Base-by-base conservation (phyloP, 768 basidiomycete species). In the Boletus rufocinnamomeus region DNA sequence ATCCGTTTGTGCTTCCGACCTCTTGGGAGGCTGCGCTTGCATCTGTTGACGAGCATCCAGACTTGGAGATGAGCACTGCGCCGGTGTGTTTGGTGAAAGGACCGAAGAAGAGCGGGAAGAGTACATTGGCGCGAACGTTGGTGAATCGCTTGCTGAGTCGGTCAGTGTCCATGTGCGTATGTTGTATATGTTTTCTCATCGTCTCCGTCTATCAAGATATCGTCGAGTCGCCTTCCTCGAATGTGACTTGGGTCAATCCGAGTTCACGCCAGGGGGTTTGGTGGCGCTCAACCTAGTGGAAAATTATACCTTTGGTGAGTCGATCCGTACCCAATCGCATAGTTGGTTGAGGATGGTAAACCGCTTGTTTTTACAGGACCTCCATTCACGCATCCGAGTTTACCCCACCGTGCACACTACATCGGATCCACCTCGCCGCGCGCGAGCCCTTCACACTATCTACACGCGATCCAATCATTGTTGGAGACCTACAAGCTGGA, bases 181-280 rank as follows among this genome's bases (percentile, higher is more conserved):
- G 10, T 19, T 19, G 19, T 16, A 9, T 49, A 3, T 30, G 16
- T 25, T 37, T 19, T 23, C 54, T 58, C 50, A 50, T 25, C 14
- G 17, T 28, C 38, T 37, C 21, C 8, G 2, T 21, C 41, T 25
- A 14, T 52, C 37, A 34, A 93, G 89, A 30, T 92, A 91, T 74
- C 78, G 79, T 25, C 80, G 80, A n/a, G 93, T 98, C 3, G 95
- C 94, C 0, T 97, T 84, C 70, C 80, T 99, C 9, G 96, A 98
- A 69, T 92, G 91, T 58, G 96, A 99, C 73, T 65, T 92, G 4
- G 96, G 96, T 19, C 96, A 99, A 73, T 89, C 93, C 4, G 95
- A 98, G 72, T 96, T 98, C 69, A 88, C 89, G 1, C 88, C 92
- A 1, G 87, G 86, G 0, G 96, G 95, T 0, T 82, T 92, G 75